Evolutionary conservation across 352 stramenopile species (phyloP), one percentile per base, ranked within the genome.

Genomic region (Globisporangium heterothallicum): DNA sequence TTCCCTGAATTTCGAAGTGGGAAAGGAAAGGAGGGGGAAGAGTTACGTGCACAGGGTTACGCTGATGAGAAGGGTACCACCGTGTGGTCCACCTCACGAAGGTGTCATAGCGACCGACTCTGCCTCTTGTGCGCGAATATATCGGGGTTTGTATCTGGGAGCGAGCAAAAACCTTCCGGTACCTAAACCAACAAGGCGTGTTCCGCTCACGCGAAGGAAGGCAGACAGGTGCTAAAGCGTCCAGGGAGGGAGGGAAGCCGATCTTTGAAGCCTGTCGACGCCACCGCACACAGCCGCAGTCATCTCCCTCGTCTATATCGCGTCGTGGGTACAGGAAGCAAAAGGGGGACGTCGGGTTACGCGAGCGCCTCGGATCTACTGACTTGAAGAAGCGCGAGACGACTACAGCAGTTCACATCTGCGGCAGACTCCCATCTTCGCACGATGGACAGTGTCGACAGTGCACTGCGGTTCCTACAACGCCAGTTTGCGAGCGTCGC

Each of bases 361-460:
- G 32, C 32, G 32, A 16, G n/a, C 12, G 6, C 12, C 14, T 38
- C 32, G 32, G 6, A 38, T 38, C 32, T 38, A 16, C 12, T 18
- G 4, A 38, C 32, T 4, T 3, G 0, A n/a, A 16, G n/a, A 16
- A 38, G n/a, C 32, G 32, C 32, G 12, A 3, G 30, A 8, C 32
- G 32, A 3, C 32, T 10, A n/a, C 32, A 38, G 32, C 32, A 38
- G 12, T 18, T 4, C 4, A 36, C 30, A 9, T n/a, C n/a, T n/a
- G n/a, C n/a, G n/a, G n/a, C n/a, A n/a, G n/a, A n/a, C n/a, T n/a
- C n/a, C n/a, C n/a, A n/a, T n/a, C n/a, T n/a, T n/a, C n/a, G n/a
- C n/a, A n/a, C n/a, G 13, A 94, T 94, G 84, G 84, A 94, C 49
- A 88, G 76, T 67, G 84, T 94, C 34, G 84, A 94, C 59, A 78